Base-by-base conservation (phyloP, 352 stramenopile species). In the Globisporangium nagaii region DNA sequence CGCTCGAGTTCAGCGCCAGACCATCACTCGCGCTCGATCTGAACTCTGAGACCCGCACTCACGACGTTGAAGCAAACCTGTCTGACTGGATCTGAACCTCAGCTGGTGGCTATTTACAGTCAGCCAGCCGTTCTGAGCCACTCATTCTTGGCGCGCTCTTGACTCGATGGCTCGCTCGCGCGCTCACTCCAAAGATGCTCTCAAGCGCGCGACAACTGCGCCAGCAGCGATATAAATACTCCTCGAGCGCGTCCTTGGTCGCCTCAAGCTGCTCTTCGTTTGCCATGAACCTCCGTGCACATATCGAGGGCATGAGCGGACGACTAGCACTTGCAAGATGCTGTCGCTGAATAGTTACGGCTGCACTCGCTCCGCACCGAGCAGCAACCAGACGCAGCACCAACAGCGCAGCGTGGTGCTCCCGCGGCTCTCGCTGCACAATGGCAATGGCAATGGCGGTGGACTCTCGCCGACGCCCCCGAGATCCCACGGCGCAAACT, bases 381-480 rank as follows among this genome's bases (percentile, higher is more conserved):
- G 32, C 48, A 60, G 50, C 43, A 53, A 65, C 43, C 49, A 66
- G 42, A 34, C 42, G 37, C 56, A 57, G 19, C 52, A 42, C 28
- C 22, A 41, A 24, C 35, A 36, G 30, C 24, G 28, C 19, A 13
- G 36, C 15, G 65, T 81, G 41, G 65, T 63, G 28, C 71, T 84
- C 28, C 75, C 75, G 1, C 63, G 69, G 15, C 70, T 85, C 19
- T 65, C 58, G 12, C 30, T 73, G 8, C 63, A 58, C 42, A 58
- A 60, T 28, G 44, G 66, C 19, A 58, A 60, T 28, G 44, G 66
- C 19, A 31, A 45, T n/a, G 65, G 62, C 5, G 25, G 15, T 24
- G 36, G 19, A 12, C 36, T 62, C 17, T 45, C 31, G 11, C 53
- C 42, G n/a, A 53, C 45, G 15, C 63, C 68, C 3, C 58, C 68